phyloP scores from a whole-genome alignment of 23 red algal genomes.

The Chondrus crispus region DNA sequence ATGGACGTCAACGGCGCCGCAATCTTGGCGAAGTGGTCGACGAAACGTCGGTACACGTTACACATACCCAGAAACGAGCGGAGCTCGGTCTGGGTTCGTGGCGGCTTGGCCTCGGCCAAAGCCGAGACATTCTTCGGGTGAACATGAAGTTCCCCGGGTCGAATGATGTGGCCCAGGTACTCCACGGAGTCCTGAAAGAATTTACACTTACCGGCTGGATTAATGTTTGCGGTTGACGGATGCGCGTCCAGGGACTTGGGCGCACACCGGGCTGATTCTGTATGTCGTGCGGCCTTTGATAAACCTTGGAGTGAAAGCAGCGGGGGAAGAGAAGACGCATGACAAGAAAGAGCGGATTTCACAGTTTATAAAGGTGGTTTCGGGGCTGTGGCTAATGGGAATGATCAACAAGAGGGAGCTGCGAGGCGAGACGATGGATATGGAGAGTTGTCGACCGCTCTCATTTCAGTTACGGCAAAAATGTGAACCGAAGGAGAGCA shows the following conservation, averaged over 20 bases:
- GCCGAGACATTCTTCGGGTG: too few relatives aligned
- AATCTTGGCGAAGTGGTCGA: too few relatives aligned
- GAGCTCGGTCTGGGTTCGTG: too few relatives aligned
- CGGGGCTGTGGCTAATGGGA: constrained; percentile 27
- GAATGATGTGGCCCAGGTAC: too few relatives aligned
- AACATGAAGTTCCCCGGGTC: too few relatives aligned
- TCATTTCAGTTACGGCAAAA: background rate
- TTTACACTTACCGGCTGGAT: too few relatives aligned
- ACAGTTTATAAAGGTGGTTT: constrained; percentile 25
- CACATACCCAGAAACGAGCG: too few relatives aligned
- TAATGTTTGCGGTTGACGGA: constrained; percentile 46
- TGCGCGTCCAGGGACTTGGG: constrained; percentile 22
- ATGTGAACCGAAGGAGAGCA: background rate
- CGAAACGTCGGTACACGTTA: too few relatives aligned
- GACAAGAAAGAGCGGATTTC: background rate
- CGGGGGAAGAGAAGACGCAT: background rate
- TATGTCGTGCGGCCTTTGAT: constrained; percentile 41
- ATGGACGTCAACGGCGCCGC: too few relatives aligned
- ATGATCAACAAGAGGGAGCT: constrained; percentile 16
- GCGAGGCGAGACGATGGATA: background rate
- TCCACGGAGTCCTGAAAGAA: too few relatives aligned
- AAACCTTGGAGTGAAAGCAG: constrained; percentile 8
- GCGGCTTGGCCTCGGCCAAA: too few relatives aligned
- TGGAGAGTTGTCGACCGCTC: background rate
- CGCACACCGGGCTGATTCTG: constrained; percentile 28